Evolutionary conservation across 495 filamentous ascomycete genomes (phyloP).

Genomic region (Halenospora varia): DNA sequence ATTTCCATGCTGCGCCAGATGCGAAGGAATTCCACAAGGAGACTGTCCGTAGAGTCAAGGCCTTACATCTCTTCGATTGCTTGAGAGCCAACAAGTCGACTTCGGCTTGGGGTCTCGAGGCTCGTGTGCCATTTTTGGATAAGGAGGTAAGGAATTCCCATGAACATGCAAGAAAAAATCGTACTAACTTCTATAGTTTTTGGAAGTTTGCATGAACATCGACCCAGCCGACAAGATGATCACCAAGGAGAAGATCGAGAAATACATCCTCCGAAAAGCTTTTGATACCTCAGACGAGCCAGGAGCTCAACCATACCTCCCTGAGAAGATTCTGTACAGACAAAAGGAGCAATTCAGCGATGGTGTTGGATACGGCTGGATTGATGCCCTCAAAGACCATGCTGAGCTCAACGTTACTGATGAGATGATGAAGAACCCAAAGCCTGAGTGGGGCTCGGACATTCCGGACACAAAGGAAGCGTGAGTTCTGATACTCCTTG

Average conservation of each 20-base stretch:
- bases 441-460: constrained; percentile 88
- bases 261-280: constrained; percentile 94
- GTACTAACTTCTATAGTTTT: constrained; percentile 54
- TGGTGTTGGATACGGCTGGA: constrained; percentile 98
- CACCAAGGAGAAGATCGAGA: constrained; percentile 85
- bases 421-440: constrained; percentile 96
- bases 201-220: constrained; percentile 85
- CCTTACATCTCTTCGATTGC: constrained; percentile 92
- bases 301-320: constrained; percentile 74
- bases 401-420: constrained; percentile 85
- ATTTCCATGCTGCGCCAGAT: constrained; percentile 92
- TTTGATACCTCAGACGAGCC: constrained; percentile 92
- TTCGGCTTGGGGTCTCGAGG: constrained; percentile 97
- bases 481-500: constrained; percentile 42
- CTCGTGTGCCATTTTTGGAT: constrained; percentile 96
- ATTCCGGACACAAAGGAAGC: constrained; percentile 95
- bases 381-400: constrained; percentile 91
- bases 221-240: constrained; percentile 96
- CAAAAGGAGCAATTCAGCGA: constrained; percentile 99
- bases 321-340: constrained; percentile 91
- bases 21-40: constrained; percentile 91
- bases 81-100: constrained; percentile 98
- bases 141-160: constrained; percentile 54
- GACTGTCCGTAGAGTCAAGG: constrained; percentile 87
- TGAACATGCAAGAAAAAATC: background rate